phyloP scores from a whole-genome alignment of 2,329 filamentous ascomycete species.

The Exophiala aquamarina region DNA sequence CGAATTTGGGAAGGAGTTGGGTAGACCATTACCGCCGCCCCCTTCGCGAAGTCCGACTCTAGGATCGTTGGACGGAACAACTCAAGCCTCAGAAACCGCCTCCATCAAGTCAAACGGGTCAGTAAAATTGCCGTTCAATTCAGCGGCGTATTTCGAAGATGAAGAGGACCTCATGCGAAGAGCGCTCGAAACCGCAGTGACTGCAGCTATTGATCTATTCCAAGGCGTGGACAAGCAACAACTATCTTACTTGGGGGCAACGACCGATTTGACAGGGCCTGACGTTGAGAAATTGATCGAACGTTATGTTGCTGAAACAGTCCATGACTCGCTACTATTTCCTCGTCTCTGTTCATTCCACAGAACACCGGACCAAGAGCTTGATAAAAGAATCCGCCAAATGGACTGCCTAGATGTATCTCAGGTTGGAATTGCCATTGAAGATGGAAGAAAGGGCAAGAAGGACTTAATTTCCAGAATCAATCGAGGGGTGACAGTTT shows the following conservation, averaged over 20 bases:
- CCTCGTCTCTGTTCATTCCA: slow-evolving; percentile 77
- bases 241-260: slow-evolving; percentile 83
- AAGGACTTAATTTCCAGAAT: slow-evolving; percentile 77
- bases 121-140: slow-evolving; percentile 50
- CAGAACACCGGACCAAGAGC: slow-evolving; percentile 76
- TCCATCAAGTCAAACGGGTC: slow-evolving; percentile 38
- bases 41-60: slow-evolving; percentile 41
- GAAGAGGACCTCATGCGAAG: slow-evolving; percentile 89
- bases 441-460: slow-evolving; percentile 75
- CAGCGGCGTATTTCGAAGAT: slow-evolving; percentile 76
- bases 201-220: slow-evolving; percentile 90
- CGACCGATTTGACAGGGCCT: slow-evolving; percentile 88
- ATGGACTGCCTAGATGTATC: slow-evolving; percentile 95
- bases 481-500: slow-evolving; percentile 78
- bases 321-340: slow-evolving; percentile 82
- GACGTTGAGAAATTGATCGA: slow-evolving; percentile 93
- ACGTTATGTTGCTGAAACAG: slow-evolving; percentile 87
- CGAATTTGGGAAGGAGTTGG: slow-evolving; percentile 82
- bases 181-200: slow-evolving; percentile 88
- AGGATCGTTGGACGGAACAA: slow-evolving; percentile 23
- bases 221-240: slow-evolving; percentile 95
- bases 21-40: slow-evolving; percentile 77
- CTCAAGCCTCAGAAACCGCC: slow-evolving; percentile 29
- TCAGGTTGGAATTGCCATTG: slow-evolving; percentile 85
- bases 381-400: slow-evolving; percentile 85